phyloP scores from a whole-genome alignment of 2,329 filamentous ascomycete genomes.

The Fusarium subtropicale region DNA sequence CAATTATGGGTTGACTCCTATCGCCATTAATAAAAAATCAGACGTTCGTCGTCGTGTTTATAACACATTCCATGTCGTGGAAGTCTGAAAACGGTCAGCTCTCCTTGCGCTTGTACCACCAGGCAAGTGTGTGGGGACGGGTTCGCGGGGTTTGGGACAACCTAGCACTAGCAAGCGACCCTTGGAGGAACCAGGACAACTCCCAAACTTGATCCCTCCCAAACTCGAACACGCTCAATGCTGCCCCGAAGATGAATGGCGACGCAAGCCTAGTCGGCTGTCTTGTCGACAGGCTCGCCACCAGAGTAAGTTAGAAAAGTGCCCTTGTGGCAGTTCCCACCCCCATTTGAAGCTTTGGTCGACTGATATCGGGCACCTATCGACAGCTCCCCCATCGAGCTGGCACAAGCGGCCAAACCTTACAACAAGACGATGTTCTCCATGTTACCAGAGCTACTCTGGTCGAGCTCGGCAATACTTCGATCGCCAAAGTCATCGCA shows the following conservation, averaged over 20 bases:
- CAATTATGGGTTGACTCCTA: not conserved
- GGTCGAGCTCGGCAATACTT: conserved; percentile 68
- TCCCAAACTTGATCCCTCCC: conserved; percentile 32
- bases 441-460: conserved; percentile 71
- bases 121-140: conserved; percentile 27
- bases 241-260: conserved; percentile 62
- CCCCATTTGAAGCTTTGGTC: conserved; percentile 11
- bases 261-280: conserved; percentile 70
- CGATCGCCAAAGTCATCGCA: conserved; percentile 66
- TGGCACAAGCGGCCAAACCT: conserved; percentile 66
- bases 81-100: conserved; percentile 25
- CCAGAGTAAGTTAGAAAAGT: conserved; percentile 61
- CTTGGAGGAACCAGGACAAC: conserved; percentile 19
- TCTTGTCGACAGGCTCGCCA: conserved; percentile 71
- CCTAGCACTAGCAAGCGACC: conserved; percentile 24
- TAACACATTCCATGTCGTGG: conserved; percentile 5
- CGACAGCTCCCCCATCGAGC: conserved; percentile 73
- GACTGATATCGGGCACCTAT: conserved; percentile 53
- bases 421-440: conserved; percentile 71
- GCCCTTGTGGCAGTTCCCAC: not conserved
- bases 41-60: not conserved
- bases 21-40: not conserved
- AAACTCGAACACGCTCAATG: conserved; percentile 38
- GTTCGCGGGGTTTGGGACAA: conserved; percentile 41
- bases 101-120: conserved; percentile 21